These are phyloP conservation scores for Pelargonium citronellum DNA, from an alignment of 441 rosid species.

Conservation along the genomic window DNA sequence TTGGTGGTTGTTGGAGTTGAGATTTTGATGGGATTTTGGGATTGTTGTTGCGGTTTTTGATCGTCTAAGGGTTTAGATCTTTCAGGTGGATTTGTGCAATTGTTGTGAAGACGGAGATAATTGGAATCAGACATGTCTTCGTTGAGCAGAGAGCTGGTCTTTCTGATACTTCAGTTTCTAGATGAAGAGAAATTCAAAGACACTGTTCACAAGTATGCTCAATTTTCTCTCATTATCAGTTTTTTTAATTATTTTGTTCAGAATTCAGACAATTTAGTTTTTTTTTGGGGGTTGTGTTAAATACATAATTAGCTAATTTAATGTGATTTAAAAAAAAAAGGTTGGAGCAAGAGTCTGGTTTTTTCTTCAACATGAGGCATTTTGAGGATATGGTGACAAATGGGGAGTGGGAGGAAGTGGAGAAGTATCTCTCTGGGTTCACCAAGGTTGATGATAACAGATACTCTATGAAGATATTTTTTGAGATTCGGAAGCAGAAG, in stretches of 20 bases:
- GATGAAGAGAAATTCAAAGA: constrained; percentile 76
- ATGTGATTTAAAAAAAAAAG: constrained; percentile 28
- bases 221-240: constrained; percentile 7
- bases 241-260: no score
- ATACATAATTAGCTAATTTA: not conserved
- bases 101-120: constrained; percentile 22
- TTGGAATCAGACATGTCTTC: constrained; percentile 42
- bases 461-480: constrained; percentile 83
- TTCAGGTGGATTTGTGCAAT: constrained; percentile 17
- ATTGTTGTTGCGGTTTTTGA: constrained; percentile 17
- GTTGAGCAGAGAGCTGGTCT: constrained; percentile 70
- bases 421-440: constrained; percentile 74
- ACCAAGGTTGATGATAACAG: constrained; percentile 75
- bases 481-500: constrained; percentile 78
- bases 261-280: not conserved
- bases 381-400: constrained; percentile 79
- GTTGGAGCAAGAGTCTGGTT: constrained; percentile 77
- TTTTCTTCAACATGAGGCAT: constrained; percentile 62
- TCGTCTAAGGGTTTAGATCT: constrained; percentile 34
- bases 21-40: not conserved
- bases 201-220: constrained; percentile 55
- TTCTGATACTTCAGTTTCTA: constrained; percentile 73
- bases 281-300: not conserved
- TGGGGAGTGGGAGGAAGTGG: constrained; percentile 86
- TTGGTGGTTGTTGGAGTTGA: not conserved